phyloP scores from a whole-genome alignment of 2,329 filamentous ascomycete genomes.

The Xylariales sp. region DNA sequence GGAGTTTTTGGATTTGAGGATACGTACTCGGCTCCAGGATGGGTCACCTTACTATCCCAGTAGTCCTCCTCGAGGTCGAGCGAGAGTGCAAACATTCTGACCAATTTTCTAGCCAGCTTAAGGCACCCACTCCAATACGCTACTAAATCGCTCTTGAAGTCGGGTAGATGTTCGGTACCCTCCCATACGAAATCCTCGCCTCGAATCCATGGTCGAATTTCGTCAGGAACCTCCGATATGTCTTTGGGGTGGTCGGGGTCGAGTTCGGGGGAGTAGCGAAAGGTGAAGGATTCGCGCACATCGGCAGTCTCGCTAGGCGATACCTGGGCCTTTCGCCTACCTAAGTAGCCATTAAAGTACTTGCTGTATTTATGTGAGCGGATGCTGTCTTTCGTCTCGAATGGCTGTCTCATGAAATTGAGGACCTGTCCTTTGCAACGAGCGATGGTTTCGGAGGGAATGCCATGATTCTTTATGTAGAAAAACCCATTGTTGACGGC shows the following conservation, averaged over 20 bases:
- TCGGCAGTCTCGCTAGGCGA: constrained; percentile 63
- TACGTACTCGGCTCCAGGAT: constrained; percentile 58
- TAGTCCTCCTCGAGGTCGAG: constrained; percentile 64
- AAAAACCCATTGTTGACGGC: constrained; percentile 66
- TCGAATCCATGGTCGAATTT: constrained; percentile 56
- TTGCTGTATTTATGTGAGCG: constrained; percentile 52
- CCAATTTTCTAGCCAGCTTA: constrained; percentile 61
- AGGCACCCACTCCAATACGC: constrained; percentile 62
- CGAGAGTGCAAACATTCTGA: constrained; percentile 65
- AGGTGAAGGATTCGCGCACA: constrained; percentile 62
- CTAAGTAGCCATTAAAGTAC: constrained; percentile 62
- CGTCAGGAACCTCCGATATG: constrained; percentile 55
- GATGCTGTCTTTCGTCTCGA: constrained; percentile 56
- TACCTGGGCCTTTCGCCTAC: constrained; percentile 56
- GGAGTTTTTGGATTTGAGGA: not conserved
- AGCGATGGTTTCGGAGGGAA: constrained; percentile 51
- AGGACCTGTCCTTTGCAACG: constrained; percentile 51
- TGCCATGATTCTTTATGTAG: constrained; percentile 64
- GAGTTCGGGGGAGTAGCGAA: constrained; percentile 63
- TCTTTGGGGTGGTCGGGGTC: constrained; percentile 60
- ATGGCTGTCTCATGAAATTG: constrained; percentile 62
- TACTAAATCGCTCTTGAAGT: constrained; percentile 60
- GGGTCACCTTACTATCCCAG: constrained; percentile 65
- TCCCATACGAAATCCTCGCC: constrained; percentile 66
- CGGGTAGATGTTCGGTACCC: constrained; percentile 59